phyloP scores from a whole-genome alignment of 2,329 filamentous ascomycete genomes.

The Calonectria leucothoes region DNA sequence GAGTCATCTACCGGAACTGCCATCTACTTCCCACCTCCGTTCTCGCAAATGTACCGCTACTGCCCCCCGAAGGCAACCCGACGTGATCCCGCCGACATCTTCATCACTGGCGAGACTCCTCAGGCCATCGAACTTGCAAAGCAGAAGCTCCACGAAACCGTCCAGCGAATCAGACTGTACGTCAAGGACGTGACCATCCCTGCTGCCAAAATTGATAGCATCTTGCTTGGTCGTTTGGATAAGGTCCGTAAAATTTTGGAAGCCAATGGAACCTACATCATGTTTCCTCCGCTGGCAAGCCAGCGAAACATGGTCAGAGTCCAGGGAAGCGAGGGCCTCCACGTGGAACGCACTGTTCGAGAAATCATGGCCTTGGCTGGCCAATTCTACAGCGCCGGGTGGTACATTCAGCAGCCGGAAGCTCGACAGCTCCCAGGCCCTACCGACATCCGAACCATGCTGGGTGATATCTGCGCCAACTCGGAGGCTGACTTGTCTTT shows the following conservation, averaged over 20 bases:
- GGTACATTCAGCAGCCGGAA: slow-evolving; percentile 89
- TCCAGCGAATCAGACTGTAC: slow-evolving; percentile 82
- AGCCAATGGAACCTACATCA: slow-evolving; percentile 92
- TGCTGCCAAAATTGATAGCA: slow-evolving; percentile 93
- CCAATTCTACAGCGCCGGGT: slow-evolving; percentile 97
- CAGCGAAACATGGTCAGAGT: slow-evolving; percentile 88
- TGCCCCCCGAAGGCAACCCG: slow-evolving; percentile 83
- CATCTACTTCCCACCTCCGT: slow-evolving; percentile 97
- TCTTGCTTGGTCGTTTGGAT: slow-evolving; percentile 89
- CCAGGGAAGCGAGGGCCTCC: slow-evolving; percentile 91
- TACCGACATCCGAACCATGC: slow-evolving; percentile 87
- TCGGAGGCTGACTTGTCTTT: slow-evolving; percentile 96
- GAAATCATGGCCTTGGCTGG: slow-evolving; percentile 96
- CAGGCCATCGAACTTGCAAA: slow-evolving; percentile 91
- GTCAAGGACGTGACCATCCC: slow-evolving; percentile 94
- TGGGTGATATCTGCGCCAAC: slow-evolving; percentile 95
- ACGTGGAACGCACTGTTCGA: slow-evolving; percentile 93
- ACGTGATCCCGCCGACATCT: slow-evolving; percentile 89
- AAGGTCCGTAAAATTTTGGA: slow-evolving; percentile 99
- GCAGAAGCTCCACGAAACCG: slow-evolving; percentile 88
- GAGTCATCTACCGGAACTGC: slow-evolving; percentile 95
- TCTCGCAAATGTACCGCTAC: slow-evolving; percentile 92
- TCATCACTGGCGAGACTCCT: slow-evolving; percentile 90
- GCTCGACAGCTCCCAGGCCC: slow-evolving; percentile 69
- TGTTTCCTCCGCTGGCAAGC: slow-evolving; percentile 89